Percentiles rank a stretch among this genome's conserved stretches.
These are phyloP conservation scores for Cryoendolithus antarcticus DNA, from an alignment of 2,329 filamentous ascomycete species.

Conservation along the genomic window DNA sequence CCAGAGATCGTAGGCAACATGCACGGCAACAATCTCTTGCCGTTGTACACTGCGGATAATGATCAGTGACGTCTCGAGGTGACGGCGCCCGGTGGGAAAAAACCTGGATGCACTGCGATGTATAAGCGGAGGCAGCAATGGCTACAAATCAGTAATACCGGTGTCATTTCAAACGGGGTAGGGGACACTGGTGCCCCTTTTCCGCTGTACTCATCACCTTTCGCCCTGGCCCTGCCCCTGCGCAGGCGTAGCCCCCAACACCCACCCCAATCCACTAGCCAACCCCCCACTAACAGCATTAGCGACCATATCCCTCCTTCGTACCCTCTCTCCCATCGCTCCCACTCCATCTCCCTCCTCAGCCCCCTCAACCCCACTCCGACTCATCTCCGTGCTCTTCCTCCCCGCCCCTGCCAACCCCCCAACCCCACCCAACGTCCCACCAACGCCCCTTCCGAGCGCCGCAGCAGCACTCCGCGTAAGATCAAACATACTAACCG, in stretches of 20 bases:
- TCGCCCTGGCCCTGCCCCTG: constrained; percentile 4
- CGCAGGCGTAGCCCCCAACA: constrained; percentile 38
- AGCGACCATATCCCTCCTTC: constrained; percentile 62
- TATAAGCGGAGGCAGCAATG: too few species aligned
- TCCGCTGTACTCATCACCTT: too few species aligned
- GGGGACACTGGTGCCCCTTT: too few species aligned
- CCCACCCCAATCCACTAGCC: constrained; percentile 52
- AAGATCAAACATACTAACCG: constrained; percentile 42
- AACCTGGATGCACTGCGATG: too few species aligned
- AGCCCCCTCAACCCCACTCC: neutral
- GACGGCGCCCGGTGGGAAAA: too few species aligned
- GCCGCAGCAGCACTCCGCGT: constrained; percentile 37
- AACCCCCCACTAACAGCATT: constrained; percentile 51
- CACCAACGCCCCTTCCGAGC: constrained; percentile 1
- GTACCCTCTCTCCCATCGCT: constrained; percentile 30
- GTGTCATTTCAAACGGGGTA: too few species aligned
- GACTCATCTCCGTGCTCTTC: neutral
- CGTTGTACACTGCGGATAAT: too few species aligned
- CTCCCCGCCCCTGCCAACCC: neutral
- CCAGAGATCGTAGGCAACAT: too few species aligned
- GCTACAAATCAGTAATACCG: too few species aligned
- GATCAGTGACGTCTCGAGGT: too few species aligned
- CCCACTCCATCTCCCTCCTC: constrained; percentile 11
- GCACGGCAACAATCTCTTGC: too few species aligned
- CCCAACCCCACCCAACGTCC: constrained; percentile 16